Evolutionary conservation across 495 filamentous ascomycete genomes (phyloP), one percentile per base, ranked within the genome.

Genomic region (Melanomma pulvis-pyrius): DNA sequence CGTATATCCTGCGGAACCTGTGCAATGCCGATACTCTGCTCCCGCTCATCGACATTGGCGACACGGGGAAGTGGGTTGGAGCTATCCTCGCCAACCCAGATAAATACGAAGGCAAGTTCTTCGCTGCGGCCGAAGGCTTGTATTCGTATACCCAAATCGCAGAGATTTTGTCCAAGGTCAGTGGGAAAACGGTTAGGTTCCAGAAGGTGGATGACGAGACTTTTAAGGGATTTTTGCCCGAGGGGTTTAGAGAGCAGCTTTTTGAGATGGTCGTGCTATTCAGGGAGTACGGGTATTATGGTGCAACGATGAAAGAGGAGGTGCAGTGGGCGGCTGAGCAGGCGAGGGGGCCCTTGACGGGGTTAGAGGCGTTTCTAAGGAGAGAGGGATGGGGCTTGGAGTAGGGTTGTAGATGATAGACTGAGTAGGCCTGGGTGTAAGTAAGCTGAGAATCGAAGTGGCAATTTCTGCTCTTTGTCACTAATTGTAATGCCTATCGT

Each of bases 41-140:
- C 54, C 86, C 86, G 12, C 73, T 86, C 15, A 79, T 87, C 60
- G 80, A 86, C 62, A 77, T 81, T 8, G 63, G 70, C 39, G 86
- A 88, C 70, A 83, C 77, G 25, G 80, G 78, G 39, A 87, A 84
- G 62, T 88, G 82, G 71, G 79, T 88, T 59, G 80, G 80, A 21
- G 82, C 76, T 1, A 82, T 84, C 55, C 67, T 84, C 4, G 59
- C 75, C 36, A 72, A 81, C 59, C 74, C 72, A 24, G 74, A 79
- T 30, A 51, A 70, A 34, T 65, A 75, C 22, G 67, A 80, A 12
- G 83, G 81, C 59, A 61, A 55, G 50, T 57, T 32, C 34, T 61
- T 67, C n/a, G 57, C 57, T 17, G 64, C 64, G 0, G 64, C 64
- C 11, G 15, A 67, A 34, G 12, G 49, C 0, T 15, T 73, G 1